Evolutionary conservation across 2,329 filamentous ascomycete species (phyloP), one percentile per base, ranked within the genome.

Genomic region (Knoxdaviesia proteae): DNA sequence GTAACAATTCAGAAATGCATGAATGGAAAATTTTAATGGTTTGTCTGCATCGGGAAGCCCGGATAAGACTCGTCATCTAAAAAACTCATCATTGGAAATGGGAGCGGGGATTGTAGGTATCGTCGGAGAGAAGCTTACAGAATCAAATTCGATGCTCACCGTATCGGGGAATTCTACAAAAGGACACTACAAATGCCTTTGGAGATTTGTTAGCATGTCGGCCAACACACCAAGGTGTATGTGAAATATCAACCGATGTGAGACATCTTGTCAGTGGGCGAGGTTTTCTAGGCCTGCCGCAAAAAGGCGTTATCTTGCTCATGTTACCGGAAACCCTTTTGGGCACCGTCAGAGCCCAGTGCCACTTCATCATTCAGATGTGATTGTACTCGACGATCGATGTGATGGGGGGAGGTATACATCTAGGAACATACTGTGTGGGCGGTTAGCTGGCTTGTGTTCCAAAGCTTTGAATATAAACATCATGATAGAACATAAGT

Each of bases 201-300:
- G 8, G 3, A 8, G 9, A 30, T 42, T 38, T 38, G 36, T 42
- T 36, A 38, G 32, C 36, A 32, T 34, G 11, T 34, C 35, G n/a
- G 29, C 35, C 33, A 20, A 6, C 10, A 35, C 6, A 42, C 29
- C 30, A 36, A 10, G 32, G 11, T 8, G n/a, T 20, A n/a, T 32
- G n/a, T 33, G 31, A 20, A 38, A 34, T 30, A 31, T 11, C 30
- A 40, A 8, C 32, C 20, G 20, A 11, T 11, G n/a, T 36, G 8
- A 36, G 40, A 44, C 42, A 31, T 44, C 34, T 47, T 53, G 64
- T 93, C 86, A 93, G 86, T 88, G 82, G 86, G 83, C 84, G 77
- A 93, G 86, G 87, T 93, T 94, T 94, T 92, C 84, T 92, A 94
- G 84, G 86, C 86, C 84, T 93, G 84, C 83, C 84, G 63, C 84